phyloP scores from a whole-genome alignment of 352 stramenopile genomes.

The Globisporangium uncinulatum region DNA sequence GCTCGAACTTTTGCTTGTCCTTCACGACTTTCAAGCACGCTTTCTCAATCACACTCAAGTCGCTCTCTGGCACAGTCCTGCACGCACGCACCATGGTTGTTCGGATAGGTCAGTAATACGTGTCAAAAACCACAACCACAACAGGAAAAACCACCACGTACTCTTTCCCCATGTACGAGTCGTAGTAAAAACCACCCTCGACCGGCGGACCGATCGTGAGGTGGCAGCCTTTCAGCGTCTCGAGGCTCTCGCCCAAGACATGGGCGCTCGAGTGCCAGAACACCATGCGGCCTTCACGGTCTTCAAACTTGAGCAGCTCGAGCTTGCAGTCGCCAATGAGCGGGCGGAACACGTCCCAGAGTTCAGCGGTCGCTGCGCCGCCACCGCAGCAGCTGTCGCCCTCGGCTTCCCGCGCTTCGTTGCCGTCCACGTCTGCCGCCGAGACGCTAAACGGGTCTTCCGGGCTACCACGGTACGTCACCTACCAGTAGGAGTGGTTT shows the following conservation, averaged over 20 bases:
- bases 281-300: conserved; percentile 93
- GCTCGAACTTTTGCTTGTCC: conserved; percentile 97
- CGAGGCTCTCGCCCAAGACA: conserved; percentile 95
- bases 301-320: conserved; percentile 98
- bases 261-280: conserved; percentile 98
- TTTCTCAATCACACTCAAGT: conserved; percentile 89
- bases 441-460: conserved; percentile 74
- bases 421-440: conserved; percentile 88
- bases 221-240: conserved; percentile 95
- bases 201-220: conserved; percentile 96
- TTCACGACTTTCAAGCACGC: conserved; percentile 92
- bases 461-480: conserved; percentile 71
- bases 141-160: conserved; percentile 1
- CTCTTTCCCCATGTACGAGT: conserved; percentile 97
- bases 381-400: conserved; percentile 36
- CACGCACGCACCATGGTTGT: conserved; percentile 1
- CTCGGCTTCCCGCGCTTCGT: conserved; percentile 59
- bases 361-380: conserved; percentile 58
- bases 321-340: conserved; percentile 96
- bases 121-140: background rate
- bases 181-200: conserved; percentile 98
- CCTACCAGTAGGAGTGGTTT: conserved; percentile 29
- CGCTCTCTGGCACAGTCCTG: conserved; percentile 57
- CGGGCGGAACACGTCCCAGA: conserved; percentile 97
- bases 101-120: background rate